phyloP scores from a whole-genome alignment of 1,284 basidiomycete species.

The Peniophora sp. region DNA sequence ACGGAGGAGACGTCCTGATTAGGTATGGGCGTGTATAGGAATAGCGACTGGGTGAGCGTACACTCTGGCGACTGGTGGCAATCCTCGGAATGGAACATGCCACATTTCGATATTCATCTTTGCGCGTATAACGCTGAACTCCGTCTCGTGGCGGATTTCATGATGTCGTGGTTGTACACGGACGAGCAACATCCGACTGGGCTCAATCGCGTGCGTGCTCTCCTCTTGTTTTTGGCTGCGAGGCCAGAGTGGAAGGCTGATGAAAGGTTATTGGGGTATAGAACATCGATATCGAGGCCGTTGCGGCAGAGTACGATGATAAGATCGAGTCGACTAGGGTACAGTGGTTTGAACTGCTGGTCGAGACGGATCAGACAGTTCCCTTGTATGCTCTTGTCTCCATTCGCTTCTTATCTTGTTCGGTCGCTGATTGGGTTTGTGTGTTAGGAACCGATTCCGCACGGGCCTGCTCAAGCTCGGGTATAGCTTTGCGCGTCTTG shows the following conservation, averaged over 20 bases:
- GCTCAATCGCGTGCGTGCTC: constrained; percentile 54
- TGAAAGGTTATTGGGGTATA: constrained; percentile 15
- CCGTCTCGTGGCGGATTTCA: constrained; percentile 53
- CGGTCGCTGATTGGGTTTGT: too few relatives aligned
- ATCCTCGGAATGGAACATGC: constrained; percentile 56
- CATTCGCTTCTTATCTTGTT: too few relatives aligned
- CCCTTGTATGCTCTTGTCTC: constrained; percentile 29
- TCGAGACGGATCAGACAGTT: constrained; percentile 42
- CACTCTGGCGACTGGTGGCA: constrained; percentile 73
- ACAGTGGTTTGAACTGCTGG: constrained; percentile 44
- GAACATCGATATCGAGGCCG: constrained; percentile 52
- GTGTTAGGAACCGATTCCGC: constrained; percentile 39
- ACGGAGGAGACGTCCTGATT: too few relatives aligned
- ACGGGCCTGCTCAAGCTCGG: constrained; percentile 56
- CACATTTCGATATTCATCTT: constrained; percentile 69
- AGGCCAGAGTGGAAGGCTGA: too few relatives aligned
- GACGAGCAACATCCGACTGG: constrained; percentile 68
- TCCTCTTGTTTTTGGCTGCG: constrained; percentile 1
- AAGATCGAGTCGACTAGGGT: constrained; percentile 42
- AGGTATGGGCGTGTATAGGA: too few relatives aligned
- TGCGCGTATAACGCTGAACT: constrained; percentile 69
- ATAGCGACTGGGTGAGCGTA: constrained; percentile 37
- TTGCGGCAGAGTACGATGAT: constrained; percentile 65
- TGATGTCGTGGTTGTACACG: constrained; percentile 53
- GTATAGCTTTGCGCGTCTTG: constrained; percentile 61